Conservation (phyloP, 176 grass and related monocot species). For the Phyllostachys edulis region DNA sequence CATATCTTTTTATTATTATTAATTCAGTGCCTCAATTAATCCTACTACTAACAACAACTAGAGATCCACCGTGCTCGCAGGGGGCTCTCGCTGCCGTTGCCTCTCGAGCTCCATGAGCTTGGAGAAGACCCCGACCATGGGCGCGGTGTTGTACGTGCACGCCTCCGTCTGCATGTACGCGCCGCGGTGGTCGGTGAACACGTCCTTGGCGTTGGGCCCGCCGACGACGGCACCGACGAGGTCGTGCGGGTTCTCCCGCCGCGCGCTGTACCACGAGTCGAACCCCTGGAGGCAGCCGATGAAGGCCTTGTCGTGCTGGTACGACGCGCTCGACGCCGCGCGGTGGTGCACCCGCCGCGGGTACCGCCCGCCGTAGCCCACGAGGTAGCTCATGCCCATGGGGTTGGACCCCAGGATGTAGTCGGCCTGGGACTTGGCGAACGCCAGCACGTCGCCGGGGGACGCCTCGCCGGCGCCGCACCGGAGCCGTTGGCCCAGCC, state of each 20-base stretch:
- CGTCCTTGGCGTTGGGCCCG: conserved; percentile 68
- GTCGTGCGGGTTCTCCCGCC: conserved; percentile 58
- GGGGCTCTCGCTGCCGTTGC: background rate
- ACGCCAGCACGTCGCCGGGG: conserved; percentile 43
- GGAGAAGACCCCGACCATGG: conserved; percentile 65
- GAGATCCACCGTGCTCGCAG: conserved; percentile 4
- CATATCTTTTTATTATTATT: conserved; percentile 14
- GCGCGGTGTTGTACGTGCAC: conserved; percentile 55
- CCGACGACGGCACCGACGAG: conserved; percentile 81
- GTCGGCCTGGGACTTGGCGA: conserved; percentile 64
- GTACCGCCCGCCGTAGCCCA: conserved; percentile 57
- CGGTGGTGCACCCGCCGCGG: conserved; percentile 78
- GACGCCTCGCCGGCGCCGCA: conserved; percentile 10
- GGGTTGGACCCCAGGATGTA: conserved; percentile 82
- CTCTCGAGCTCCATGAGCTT: conserved; percentile 55
- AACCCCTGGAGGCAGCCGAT: conserved; percentile 89
- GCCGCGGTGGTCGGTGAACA: conserved; percentile 61
- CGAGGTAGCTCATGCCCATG: conserved; percentile 63
- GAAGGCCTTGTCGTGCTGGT: conserved; percentile 53
- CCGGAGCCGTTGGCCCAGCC: conserved; percentile 41
- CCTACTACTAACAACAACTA: background rate
- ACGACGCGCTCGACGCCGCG: conserved; percentile 66
- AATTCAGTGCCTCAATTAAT: background rate
- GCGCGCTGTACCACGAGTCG: conserved; percentile 68
- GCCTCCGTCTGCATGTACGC: conserved; percentile 69